phyloP scores from a whole-genome alignment of 2,329 filamentous ascomycete genomes.

The Aspergillus pseudoglaucus region DNA sequence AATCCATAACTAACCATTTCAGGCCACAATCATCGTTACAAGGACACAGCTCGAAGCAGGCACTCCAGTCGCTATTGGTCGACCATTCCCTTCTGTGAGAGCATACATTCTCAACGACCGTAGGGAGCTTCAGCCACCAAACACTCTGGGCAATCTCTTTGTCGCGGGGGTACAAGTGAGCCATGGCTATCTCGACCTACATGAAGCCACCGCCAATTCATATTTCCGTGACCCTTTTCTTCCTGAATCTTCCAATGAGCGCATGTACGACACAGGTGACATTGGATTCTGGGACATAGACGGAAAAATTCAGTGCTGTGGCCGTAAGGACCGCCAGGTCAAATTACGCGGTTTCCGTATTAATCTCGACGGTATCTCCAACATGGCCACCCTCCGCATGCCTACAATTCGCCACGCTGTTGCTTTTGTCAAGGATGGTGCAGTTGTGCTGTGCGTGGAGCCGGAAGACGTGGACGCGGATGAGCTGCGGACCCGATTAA shows the following conservation, averaged over 20 bases:
- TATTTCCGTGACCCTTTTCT: slow-evolving; percentile 27
- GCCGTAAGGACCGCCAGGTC: slow-evolving; percentile 39
- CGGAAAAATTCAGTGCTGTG: slow-evolving; percentile 34
- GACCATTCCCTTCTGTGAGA: slow-evolving; percentile 28
- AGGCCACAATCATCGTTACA: slow-evolving; percentile 34
- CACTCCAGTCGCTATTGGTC: slow-evolving; percentile 31
- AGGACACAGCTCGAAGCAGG: slow-evolving; percentile 22
- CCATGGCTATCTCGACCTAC: slow-evolving; percentile 35
- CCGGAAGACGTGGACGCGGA: neutral
- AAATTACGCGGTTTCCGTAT: slow-evolving; percentile 35
- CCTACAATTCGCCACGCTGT: neutral
- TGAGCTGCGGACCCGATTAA: slow-evolving; percentile 1
- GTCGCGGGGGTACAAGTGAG: slow-evolving; percentile 41
- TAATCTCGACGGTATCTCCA: slow-evolving; percentile 32
- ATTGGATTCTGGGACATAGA: slow-evolving; percentile 28
- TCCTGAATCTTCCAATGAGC: slow-evolving; percentile 9
- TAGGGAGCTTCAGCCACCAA: slow-evolving; percentile 22
- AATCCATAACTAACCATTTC: too few relatives aligned
- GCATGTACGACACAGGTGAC: slow-evolving; percentile 42
- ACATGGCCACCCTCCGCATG: neutral
- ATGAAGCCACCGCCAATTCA: slow-evolving; percentile 21
- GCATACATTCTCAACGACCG: slow-evolving; percentile 39
- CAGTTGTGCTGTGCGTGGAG: neutral
- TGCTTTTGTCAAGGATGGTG: neutral
- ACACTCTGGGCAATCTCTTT: slow-evolving; percentile 38